These are phyloP conservation scores for Phaffomyces antillensis DNA, from an alignment of 805 yeast species.

Conservation along the genomic window DNA sequence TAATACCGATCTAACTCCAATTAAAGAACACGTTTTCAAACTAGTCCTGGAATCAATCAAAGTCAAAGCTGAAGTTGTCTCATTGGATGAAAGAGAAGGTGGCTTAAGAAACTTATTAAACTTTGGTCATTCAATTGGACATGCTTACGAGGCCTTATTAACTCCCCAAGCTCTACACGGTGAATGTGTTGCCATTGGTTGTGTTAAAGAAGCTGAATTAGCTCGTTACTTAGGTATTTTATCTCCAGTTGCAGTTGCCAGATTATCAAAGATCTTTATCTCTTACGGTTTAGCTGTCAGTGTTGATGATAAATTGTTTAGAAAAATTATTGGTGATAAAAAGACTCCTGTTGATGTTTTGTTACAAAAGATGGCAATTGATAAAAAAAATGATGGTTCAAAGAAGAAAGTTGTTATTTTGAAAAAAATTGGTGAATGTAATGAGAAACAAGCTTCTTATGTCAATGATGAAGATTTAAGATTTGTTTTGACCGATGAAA, in stretches of 20 bases:
- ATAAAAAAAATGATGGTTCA: constrained; percentile 92
- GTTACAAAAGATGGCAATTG: constrained; percentile 84
- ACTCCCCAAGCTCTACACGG: constrained; percentile 97
- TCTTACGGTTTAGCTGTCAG: constrained; percentile 85
- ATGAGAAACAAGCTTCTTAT: constrained; percentile 79
- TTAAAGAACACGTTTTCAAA: constrained; percentile 66
- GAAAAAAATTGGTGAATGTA: constrained; percentile 81
- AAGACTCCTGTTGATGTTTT: constrained; percentile 71
- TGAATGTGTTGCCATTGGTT: constrained; percentile 98
- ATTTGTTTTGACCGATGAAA: constrained; percentile 77
- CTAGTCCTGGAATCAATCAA: constrained; percentile 79
- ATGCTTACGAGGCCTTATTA: constrained; percentile 95
- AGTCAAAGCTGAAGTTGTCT: constrained; percentile 92
- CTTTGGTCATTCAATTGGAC: constrained; percentile 97
- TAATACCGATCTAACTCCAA: constrained; percentile 56
- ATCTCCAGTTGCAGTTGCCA: constrained; percentile 89
- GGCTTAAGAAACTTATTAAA: constrained; percentile 87
- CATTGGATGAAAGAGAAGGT: constrained; percentile 91
- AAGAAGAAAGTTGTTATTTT: constrained; percentile 82
- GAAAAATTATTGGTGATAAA: constrained; percentile 60
- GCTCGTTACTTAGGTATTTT: constrained; percentile 86
- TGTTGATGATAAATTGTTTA: constrained; percentile 63
- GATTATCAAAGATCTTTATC: constrained; percentile 72
- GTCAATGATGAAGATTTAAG: constrained; percentile 77
- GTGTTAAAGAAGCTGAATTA: constrained; percentile 90